phyloP scores from a whole-genome alignment of 352 stramenopile genomes.

The Pythium aristosporum region DNA sequence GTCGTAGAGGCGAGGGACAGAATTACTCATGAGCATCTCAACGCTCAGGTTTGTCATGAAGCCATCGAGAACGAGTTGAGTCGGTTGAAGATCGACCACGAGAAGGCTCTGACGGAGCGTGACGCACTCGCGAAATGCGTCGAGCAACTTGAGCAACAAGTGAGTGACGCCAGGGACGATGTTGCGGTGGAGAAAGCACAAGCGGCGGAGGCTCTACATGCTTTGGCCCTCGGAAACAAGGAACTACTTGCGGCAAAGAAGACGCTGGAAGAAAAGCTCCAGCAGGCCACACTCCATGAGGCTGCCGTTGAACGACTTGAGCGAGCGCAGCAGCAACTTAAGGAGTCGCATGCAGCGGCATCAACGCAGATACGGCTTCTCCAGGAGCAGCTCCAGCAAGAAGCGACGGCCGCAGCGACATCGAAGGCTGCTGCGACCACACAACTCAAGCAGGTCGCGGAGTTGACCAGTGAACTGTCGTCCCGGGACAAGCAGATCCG shows the following conservation, averaged over 20 bases:
- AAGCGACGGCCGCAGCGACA: not conserved
- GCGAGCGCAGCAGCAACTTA: not conserved
- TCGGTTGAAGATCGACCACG: not conserved
- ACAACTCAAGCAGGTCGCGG: not conserved
- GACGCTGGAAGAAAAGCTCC: not conserved
- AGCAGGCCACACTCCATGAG: not conserved
- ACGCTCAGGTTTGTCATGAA: conserved; percentile 2
- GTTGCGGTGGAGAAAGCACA: not conserved
- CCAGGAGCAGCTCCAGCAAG: not conserved
- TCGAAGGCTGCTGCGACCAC: not conserved
- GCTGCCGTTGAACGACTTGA: not conserved
- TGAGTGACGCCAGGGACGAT: not conserved
- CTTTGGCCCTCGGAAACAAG: not conserved
- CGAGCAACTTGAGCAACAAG: not conserved
- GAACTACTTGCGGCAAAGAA: not conserved
- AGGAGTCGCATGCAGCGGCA: not conserved
- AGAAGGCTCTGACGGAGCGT: not conserved
- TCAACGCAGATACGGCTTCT: not conserved
- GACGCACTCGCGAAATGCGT: not conserved
- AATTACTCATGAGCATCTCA: not conserved
- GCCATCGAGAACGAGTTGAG: conserved; percentile 4
- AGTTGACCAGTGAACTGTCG: not conserved
- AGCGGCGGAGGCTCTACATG: not conserved
- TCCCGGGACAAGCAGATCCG: not conserved
- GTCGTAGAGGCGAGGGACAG: conserved; percentile 28